Evolutionary conservation across 2,329 filamentous ascomycete species (phyloP).

Genomic region (Lachnellula willkommii): DNA sequence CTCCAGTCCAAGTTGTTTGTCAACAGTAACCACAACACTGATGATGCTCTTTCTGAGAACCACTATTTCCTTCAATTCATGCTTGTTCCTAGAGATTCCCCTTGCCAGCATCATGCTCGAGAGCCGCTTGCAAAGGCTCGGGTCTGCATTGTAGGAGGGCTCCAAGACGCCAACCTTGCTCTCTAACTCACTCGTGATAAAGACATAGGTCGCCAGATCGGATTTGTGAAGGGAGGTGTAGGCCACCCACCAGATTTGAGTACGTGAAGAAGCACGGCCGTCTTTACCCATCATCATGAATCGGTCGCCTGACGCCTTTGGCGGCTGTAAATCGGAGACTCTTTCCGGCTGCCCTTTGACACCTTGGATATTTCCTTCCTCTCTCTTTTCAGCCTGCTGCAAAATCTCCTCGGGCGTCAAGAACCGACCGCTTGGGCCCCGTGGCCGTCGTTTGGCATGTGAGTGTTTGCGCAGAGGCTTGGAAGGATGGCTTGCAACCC

Average conservation of each 20-base stretch:
- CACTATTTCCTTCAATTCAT: not conserved
- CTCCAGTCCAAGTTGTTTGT: slow-evolving; percentile 13
- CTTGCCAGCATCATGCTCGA: not conserved
- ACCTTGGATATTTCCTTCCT: not conserved
- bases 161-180: not conserved
- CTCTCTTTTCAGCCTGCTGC: not conserved
- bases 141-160: not conserved
- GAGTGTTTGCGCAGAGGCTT: not conserved
- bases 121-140: slow-evolving; percentile 1
- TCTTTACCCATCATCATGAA: not conserved
- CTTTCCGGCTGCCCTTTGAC: not conserved
- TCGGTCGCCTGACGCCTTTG: not conserved
- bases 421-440: not conserved
- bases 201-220: not conserved
- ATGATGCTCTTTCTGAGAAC: slow-evolving; percentile 8
- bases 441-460: not conserved
- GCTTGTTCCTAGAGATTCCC: not conserved
- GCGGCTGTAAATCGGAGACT: not conserved
- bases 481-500: not conserved
- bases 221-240: slow-evolving; percentile 3
- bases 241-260: slow-evolving; percentile 11
- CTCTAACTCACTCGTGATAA: not conserved
- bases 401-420: not conserved
- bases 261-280: not conserved
- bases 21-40: slow-evolving; percentile 10